Evolutionary conservation across 768 basidiomycete species (phyloP), one percentile per base, ranked within the genome.

Genomic region (Sporobolomyces phaffii): DNA sequence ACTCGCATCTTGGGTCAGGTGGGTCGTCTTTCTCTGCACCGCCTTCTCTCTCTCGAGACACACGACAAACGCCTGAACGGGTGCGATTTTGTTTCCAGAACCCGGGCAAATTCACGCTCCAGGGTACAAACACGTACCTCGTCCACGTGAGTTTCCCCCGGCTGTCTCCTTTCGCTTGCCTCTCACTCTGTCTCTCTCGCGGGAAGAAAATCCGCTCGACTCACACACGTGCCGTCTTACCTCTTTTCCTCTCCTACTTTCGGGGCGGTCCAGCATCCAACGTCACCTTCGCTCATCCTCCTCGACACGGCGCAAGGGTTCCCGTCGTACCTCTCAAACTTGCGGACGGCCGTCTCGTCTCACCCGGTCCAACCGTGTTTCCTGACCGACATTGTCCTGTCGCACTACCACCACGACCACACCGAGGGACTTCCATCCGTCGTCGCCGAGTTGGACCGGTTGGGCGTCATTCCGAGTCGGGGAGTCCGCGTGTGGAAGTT

Each of bases 81-180:
- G 6, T 20, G 22, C 20, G 34, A 38, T 26, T 40, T 18, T n/a
- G 53, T 38, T 0, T 5, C 10, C 63, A 91, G 88, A 93, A 94
- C 74, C 90, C 91, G 11, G 87, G 90, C 5, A 86, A 88, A 73
- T 91, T 89, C 76, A 91, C 90, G 0, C 80, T 94, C 0, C 90
- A 92, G 81, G 91, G 91, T 24, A 94, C 91, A 4, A 92, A 94
- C 75, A 92, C 91, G 2, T 96, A 94, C 75, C 80, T 96, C 68
- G 73, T 93, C 49, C 90, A 62, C 44, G 70, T 66, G 18, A 20
- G 28, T 40, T 78, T 79, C 84, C 85, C 63, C 89, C 89, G 10
- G 22, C 20, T 18, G 44, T 44, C 20, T 11, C 18, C 8, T 40
- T 28, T 50, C 47, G 24, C 31, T 22, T 40, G 11, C 33, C 11